Percentiles rank a stretch among this genome's conserved stretches.
Conservation (phyloP, 352 stramenopile species). For the Phytophthora vignae region DNA sequence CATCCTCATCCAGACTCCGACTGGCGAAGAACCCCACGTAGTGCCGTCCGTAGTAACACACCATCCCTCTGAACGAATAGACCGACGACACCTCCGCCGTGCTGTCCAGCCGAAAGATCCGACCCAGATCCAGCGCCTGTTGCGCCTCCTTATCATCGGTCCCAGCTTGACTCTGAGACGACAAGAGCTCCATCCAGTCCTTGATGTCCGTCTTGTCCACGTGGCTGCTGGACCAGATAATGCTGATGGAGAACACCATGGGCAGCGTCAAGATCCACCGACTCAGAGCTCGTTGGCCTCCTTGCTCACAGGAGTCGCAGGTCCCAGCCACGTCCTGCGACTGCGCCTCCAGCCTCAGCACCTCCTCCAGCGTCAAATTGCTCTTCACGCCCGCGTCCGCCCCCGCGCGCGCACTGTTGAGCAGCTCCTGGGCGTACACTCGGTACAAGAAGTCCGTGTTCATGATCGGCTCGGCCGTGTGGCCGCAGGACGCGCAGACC, state of each 20-base stretch:
- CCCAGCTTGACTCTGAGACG: conserved; percentile 44
- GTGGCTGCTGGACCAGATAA: conserved; percentile 82
- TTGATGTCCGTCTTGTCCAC: conserved; percentile 76
- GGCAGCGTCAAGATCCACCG: conserved; percentile 85
- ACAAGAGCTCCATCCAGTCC: conserved; percentile 74
- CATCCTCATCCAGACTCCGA: conserved; percentile 60
- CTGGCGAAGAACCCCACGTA: conserved; percentile 90
- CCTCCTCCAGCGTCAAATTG: conserved; percentile 60
- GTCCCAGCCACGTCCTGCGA: conserved; percentile 47
- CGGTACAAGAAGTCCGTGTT: conserved; percentile 88
- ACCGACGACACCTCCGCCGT: conserved; percentile 37
- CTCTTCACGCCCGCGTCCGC: conserved; percentile 10
- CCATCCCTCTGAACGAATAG: conserved; percentile 82
- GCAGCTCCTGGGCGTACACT: conserved; percentile 80
- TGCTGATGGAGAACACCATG: conserved; percentile 87
- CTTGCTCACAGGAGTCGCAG: conserved; percentile 63
- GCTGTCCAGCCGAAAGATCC: conserved; percentile 74
- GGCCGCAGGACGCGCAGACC: conserved; percentile 62
- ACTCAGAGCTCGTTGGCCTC: conserved; percentile 54
- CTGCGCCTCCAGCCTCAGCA: conserved; percentile 65
- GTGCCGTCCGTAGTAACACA: conserved; percentile 88
- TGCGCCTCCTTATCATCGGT: conserved; percentile 41
- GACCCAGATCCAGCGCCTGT: conserved; percentile 70
- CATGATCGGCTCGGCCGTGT: conserved; percentile 80
- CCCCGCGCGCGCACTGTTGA: conserved; percentile 31